These are phyloP conservation scores for Geotrichum phurueaensis DNA, from an alignment of 1,139 yeast species.

Conservation along the genomic window DNA sequence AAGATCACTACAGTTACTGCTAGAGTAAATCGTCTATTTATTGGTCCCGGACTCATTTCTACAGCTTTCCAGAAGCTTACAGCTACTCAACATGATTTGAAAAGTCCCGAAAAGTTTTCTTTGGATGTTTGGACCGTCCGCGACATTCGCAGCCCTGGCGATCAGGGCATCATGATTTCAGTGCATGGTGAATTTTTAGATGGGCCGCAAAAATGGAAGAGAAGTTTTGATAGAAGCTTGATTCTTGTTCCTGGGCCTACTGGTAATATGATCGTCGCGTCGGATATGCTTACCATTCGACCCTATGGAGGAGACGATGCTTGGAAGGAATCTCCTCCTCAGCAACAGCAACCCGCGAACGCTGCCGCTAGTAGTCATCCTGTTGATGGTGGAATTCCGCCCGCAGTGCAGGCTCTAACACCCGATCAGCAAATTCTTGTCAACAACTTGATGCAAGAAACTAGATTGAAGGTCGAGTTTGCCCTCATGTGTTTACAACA, in stretches of 20 bases:
- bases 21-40: slow-evolving; percentile 54
- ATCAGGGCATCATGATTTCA: slow-evolving; percentile 68
- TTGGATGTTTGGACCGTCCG: slow-evolving; percentile 64
- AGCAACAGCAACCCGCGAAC: slow-evolving; percentile 1
- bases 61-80: slow-evolving; percentile 65
- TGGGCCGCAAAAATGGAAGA: slow-evolving; percentile 42
- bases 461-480: slow-evolving; percentile 70
- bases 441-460: slow-evolving; percentile 60
- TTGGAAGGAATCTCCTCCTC: slow-evolving; percentile 41
- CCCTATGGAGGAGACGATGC: slow-evolving; percentile 54
- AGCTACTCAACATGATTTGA: slow-evolving; percentile 63
- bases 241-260: slow-evolving; percentile 62
- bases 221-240: slow-evolving; percentile 85
- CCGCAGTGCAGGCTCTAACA: slow-evolving; percentile 34
- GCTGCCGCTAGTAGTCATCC: slow-evolving; percentile 17
- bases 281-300: slow-evolving; percentile 70
- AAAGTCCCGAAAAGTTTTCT: slow-evolving; percentile 60
- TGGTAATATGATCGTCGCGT: slow-evolving; percentile 72
- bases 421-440: slow-evolving; percentile 62
- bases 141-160: slow-evolving; percentile 44
- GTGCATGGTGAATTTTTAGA: slow-evolving; percentile 86
- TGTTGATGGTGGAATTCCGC: slow-evolving; percentile 23
- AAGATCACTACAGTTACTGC: slow-evolving; percentile 56
- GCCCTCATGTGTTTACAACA: slow-evolving; percentile 84
- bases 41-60: slow-evolving; percentile 64